These are phyloP conservation scores for Ganoderma leucocontextum DNA, from an alignment of 1,284 basidiomycete genomes.

Conservation along the genomic window DNA sequence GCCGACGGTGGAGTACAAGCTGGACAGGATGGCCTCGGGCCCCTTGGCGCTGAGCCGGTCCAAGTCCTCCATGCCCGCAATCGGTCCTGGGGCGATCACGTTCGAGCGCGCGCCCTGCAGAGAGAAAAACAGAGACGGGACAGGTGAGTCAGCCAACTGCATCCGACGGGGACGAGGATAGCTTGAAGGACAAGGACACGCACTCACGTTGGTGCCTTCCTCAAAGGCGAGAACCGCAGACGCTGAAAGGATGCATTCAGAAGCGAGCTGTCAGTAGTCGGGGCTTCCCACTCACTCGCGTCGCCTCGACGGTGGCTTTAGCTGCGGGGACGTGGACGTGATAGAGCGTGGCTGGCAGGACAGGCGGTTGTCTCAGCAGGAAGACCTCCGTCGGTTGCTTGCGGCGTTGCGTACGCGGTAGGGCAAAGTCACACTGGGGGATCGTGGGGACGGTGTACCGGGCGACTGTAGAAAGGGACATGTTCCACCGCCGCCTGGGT, in stretches of 20 bases:
- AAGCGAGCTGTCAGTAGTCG: neutral
- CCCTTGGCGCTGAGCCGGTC: conserved; percentile 24
- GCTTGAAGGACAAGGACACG: too few species aligned
- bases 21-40: conserved; percentile 10
- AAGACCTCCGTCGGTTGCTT: conserved; percentile 5
- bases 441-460: too few species aligned
- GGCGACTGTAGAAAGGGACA: too few species aligned
- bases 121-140: too few species aligned
- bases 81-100: conserved; percentile 90
- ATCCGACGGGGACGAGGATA: conserved; percentile 6
- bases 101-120: conserved; percentile 90
- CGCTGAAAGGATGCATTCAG: conserved; percentile 30
- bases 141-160: neutral
- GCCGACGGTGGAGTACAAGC: conserved; percentile 60
- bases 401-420: conserved; percentile 62
- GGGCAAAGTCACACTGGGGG: conserved; percentile 90
- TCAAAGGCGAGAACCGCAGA: conserved; percentile 85
- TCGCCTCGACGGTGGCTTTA: conserved; percentile 96
- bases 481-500: too few species aligned
- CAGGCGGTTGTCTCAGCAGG: conserved; percentile 4
- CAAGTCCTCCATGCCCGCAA: conserved; percentile 87
- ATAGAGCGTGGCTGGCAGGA: conserved; percentile 74
- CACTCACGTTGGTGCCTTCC: conserved; percentile 79
- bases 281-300: conserved; percentile 53
- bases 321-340: conserved; percentile 96